Percentiles rank a stretch among this genome's conserved stretches.
phyloP scores from a whole-genome alignment of 2,329 filamentous ascomycete species.

The Phyllosticta capitalensis region DNA sequence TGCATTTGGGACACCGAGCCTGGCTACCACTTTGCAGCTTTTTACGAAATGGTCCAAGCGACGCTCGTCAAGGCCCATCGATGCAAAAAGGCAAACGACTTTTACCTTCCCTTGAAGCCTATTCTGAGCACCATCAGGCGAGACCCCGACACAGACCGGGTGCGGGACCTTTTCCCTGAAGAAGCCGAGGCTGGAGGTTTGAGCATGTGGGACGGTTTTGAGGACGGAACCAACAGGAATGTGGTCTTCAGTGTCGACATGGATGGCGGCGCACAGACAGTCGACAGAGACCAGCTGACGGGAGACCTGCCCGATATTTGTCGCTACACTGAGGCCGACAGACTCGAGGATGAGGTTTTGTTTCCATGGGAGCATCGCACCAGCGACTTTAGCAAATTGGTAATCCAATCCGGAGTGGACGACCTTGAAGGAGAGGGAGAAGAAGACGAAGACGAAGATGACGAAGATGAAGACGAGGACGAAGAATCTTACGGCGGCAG shows the following conservation, averaged over 20 bases:
- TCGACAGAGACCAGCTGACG: conserved; percentile 11
- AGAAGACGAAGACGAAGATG: background rate
- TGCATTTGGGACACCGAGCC: conserved; percentile 33
- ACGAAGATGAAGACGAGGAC: no score
- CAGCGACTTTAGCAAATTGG: no score
- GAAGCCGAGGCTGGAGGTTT: conserved; percentile 17
- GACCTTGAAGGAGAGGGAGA: background rate
- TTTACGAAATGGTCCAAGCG: conserved; percentile 26
- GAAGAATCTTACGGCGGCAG: background rate
- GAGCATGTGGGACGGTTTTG: conserved; percentile 20
- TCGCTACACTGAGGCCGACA: conserved; percentile 32
- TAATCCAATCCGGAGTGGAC: no score
- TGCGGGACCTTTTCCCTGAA: conserved; percentile 28
- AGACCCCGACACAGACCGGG: conserved; percentile 25
- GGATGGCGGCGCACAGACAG: background rate
- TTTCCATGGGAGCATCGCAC: conserved; percentile 28
- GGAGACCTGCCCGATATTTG: conserved; percentile 18
- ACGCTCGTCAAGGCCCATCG: conserved; percentile 31
- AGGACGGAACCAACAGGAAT: conserved; percentile 14
- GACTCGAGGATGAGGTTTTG: conserved; percentile 32
- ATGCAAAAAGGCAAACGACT: conserved; percentile 20
- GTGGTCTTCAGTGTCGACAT: conserved; percentile 15
- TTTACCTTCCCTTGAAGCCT: conserved; percentile 24
- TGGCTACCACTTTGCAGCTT: conserved; percentile 20
- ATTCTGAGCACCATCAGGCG: conserved; percentile 29